Evolutionary conservation across 371 early-diverging fungal genomes (phyloP), one percentile per base, ranked within the genome.

Genomic region (Mortierella sp.): DNA sequence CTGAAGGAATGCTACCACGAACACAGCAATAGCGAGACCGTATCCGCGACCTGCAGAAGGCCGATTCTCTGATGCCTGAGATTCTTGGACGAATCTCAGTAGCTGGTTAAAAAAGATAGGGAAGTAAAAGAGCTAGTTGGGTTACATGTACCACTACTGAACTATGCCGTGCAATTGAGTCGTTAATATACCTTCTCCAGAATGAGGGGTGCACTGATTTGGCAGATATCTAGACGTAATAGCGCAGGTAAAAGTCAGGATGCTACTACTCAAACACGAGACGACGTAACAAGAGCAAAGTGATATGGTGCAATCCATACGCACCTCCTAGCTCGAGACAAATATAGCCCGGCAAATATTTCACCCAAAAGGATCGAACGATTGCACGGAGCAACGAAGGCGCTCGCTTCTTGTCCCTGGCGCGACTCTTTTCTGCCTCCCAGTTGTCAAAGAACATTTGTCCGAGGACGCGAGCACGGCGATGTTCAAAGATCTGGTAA

Each of bases 341-440:
- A 15, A 75, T 21, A 15, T 23, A 56, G 3, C 54, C 50, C 12
- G 50, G 53, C 47, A 70, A 49, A 39, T 70, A 70, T 3, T 21
- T 39, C 15, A 17, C n/a, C 42, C 64, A 57, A 31, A 70, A 64
- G 9, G 56, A 30, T 17, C 11, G 12, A 11, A 60, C 28, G n/a
- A 75, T 17, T 17, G 64, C 64, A 17, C 52, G 46, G 6, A 64
- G 34, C 2, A 75, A 50, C 12, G 76, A 75, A 2, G 76, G 76
- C 3, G 19, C 26, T 27, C 43, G 42, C 3, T 28, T 19, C 30
- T 50, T 41, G 41, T 4, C 8, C 56, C 5, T 3, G 2, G 56
- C 54, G 6, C 14, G 17, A 19, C 8, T 24, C 26, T 60, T 61
- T 30, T 73, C 75, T 9, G 53, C 51, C 17, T 61, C 32, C 80